Conservation (phyloP, 2,329 filamentous ascomycete genomes). For the Dryadomyces quercus-mongolicae region DNA sequence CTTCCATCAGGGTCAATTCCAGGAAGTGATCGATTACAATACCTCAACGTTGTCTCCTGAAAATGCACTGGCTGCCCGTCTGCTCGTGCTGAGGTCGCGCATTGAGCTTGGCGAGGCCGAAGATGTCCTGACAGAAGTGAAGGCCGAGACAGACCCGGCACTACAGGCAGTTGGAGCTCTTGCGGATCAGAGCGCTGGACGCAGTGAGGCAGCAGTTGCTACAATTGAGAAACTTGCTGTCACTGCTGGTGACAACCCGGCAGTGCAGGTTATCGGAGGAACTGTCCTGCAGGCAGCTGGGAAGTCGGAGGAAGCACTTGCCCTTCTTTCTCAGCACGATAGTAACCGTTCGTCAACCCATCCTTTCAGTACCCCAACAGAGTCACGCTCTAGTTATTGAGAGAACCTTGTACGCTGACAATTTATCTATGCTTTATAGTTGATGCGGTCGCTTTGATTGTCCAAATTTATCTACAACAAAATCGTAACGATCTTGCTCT, state of each 20-base stretch:
- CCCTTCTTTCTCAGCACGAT: constrained; percentile 69
- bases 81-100: constrained; percentile 71
- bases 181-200: constrained; percentile 52
- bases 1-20: constrained; percentile 74
- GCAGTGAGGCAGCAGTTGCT: constrained; percentile 48
- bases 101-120: constrained; percentile 70
- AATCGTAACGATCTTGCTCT: constrained; percentile 83
- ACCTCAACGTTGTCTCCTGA: constrained; percentile 64
- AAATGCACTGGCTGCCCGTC: constrained; percentile 63
- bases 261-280: constrained; percentile 72
- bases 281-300: constrained; percentile 70
- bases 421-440: constrained; percentile 24
- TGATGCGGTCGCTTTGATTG: constrained; percentile 71
- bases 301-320: constrained; percentile 74
- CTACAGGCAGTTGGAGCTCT: constrained; percentile 66
- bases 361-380: neutral
- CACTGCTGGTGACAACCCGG: constrained; percentile 57
- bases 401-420: neutral
- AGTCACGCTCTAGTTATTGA: neutral
- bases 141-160: constrained; percentile 53
- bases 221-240: constrained; percentile 55
- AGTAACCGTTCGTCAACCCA: constrained; percentile 50
- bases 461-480: constrained; percentile 85
- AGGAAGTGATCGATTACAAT: constrained; percentile 76
- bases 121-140: constrained; percentile 57